Evolutionary conservation across 176 grass and related monocot species (phyloP), one percentile per base, ranked within the genome.

Genomic region (Musa itinerans): DNA sequence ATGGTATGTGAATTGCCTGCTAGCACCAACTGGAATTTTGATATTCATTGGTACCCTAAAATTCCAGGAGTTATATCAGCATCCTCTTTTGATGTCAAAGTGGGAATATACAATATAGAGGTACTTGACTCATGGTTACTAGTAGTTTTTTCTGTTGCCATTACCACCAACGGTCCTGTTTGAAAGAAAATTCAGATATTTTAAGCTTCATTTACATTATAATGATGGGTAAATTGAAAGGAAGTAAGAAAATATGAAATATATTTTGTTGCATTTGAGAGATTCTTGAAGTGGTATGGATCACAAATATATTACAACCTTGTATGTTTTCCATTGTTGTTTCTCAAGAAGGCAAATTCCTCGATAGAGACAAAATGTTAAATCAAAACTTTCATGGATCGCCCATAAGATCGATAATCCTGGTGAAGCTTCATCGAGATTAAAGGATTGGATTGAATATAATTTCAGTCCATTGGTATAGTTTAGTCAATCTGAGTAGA

Each of bases 11-110:
- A 99, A 85, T 85, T 99, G 57, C 95, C 95, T 9, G 65, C 88
- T 71, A 92, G 95, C 71, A 88, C 85, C 70, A 99, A 99, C 67
- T 84, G 91, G 71, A 99, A 92, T 74, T 94, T 99, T 78, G 91
- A 99, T 77, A 67, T 99, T 70, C 95, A 99, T 62, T 99, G 95
- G 95, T 99, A 94, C 71, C 90, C 84, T 17, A 99, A 94, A 79
- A 91, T 86, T 83, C 95, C 88, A 71, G 95, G 95, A 53, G 76
- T 94, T 52, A 89, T 99, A 83, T 89, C 95, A 81, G 91, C 88
- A 71, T 94, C 95, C 26, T 99, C 95, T 15, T 99, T 84, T 86
- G 95, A 99, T 81, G 88, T 83, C 43, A 99, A 94, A 86, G 87
- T 99, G 21, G 91, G 90, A 72, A 80, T 99, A 78, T 91, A 99